Evolutionary conservation across 306 rosid species (phyloP).

Genomic region (Begonia loranthoides): DNA sequence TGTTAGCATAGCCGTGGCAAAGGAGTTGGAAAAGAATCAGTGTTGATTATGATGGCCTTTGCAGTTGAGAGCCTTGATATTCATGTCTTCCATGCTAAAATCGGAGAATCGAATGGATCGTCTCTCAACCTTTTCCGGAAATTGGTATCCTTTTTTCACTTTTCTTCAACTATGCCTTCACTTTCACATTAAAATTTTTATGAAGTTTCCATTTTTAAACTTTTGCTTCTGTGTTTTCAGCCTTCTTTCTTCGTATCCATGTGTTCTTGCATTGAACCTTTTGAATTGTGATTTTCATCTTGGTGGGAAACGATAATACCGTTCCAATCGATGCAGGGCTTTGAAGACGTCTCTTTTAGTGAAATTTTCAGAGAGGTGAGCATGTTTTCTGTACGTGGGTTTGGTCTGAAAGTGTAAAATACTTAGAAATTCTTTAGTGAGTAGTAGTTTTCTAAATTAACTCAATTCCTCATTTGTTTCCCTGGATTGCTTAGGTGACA

Average conservation of each 20-base stretch:
- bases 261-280: too few species aligned
- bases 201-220: too few species aligned
- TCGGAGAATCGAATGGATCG: conserved; percentile 73
- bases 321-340: conserved; percentile 44
- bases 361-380: conserved; percentile 79
- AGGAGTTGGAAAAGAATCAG: conserved; percentile 79
- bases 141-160: conserved; percentile 40
- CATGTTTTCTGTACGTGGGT: conserved; percentile 1
- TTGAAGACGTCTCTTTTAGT: conserved; percentile 52
- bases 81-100: conserved; percentile 50
- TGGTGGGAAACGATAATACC: too few species aligned
- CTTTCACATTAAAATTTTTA: background rate
- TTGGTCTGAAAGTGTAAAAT: background rate
- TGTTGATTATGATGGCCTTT: conserved; percentile 71
- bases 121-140: conserved; percentile 63
- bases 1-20: conserved; percentile 77
- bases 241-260: too few species aligned
- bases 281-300: too few species aligned
- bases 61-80: conserved; percentile 56
- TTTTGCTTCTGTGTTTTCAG: too few species aligned
- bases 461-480: background rate
- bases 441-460: background rate
- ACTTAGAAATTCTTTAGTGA: too few species aligned
- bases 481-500: conserved; percentile 38
- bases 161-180: conserved; percentile 3